Evolutionary conservation across 2,329 filamentous ascomycete species (phyloP).

Genomic region (Microcera coccophila): DNA sequence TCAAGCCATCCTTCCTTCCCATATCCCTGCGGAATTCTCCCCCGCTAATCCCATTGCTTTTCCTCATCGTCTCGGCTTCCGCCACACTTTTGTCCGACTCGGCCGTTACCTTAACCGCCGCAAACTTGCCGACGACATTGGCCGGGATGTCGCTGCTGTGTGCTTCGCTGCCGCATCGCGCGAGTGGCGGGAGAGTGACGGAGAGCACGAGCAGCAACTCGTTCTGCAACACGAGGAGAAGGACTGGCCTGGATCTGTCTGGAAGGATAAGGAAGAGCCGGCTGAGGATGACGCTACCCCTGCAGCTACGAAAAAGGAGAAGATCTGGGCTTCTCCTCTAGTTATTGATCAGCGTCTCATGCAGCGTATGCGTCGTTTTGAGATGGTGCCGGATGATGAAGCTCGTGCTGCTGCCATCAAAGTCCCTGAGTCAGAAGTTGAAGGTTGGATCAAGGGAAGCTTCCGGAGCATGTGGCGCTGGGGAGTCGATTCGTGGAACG

Average conservation of each 20-base stretch:
- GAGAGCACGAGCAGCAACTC: conserved; percentile 42
- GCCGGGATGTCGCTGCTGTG: conserved; percentile 79
- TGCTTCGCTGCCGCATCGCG: conserved; percentile 63
- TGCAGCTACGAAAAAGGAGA: conserved; percentile 53
- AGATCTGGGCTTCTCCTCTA: conserved; percentile 71
- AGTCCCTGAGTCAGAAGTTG: conserved; percentile 63
- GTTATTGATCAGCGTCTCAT: conserved; percentile 73
- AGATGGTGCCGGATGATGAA: conserved; percentile 66
- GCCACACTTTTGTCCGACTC: conserved; percentile 81
- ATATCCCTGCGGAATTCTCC: conserved; percentile 66
- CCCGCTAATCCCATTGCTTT: conserved; percentile 71
- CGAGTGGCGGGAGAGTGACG: conserved; percentile 45
- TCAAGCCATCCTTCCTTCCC: conserved; percentile 58
- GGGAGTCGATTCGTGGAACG: conserved; percentile 40
- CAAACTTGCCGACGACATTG: conserved; percentile 79
- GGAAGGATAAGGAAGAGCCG: conserved; percentile 52
- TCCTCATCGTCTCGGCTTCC: conserved; percentile 88
- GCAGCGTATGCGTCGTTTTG: conserved; percentile 75
- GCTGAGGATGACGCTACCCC: conserved; percentile 34
- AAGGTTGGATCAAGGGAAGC: conserved; percentile 64
- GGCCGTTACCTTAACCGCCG: conserved; percentile 85
- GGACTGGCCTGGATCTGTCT: conserved; percentile 80
- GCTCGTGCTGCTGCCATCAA: conserved; percentile 59
- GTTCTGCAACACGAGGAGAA: conserved; percentile 67
- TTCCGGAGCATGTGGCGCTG: conserved; percentile 52